Evolutionary conservation across 495 filamentous ascomycete species (phyloP).

Genomic region (Podospora bellae-mahoneyi): DNA sequence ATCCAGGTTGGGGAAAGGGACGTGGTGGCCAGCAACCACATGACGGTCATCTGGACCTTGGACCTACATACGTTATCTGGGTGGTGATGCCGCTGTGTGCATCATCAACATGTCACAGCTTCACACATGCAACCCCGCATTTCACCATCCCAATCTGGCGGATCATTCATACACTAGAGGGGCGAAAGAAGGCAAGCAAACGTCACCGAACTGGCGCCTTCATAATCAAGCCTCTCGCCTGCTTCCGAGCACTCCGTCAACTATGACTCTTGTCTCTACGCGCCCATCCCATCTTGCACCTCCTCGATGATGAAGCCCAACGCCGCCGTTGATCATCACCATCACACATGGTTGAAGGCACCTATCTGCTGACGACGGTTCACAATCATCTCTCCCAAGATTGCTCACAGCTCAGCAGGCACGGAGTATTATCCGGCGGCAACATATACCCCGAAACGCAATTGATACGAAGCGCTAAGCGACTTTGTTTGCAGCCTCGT

Average conservation of each 20-base stretch:
- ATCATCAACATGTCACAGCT: neutral
- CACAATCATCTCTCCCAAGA: neutral
- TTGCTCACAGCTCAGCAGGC: neutral
- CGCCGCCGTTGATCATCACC: neutral
- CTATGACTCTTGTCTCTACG: neutral
- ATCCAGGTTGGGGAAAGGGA: slow-evolving; percentile 6
- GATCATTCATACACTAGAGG: neutral
- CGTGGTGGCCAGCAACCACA: neutral
- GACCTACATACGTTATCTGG: neutral
- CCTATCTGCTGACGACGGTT: neutral
- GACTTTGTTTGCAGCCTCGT: neutral
- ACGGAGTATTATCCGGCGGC: neutral
- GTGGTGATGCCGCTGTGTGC: neutral
- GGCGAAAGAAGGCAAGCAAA: slow-evolving; percentile 8
- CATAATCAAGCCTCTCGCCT: neutral
- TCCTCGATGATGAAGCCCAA: neutral
- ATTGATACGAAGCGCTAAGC: neutral
- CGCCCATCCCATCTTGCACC: neutral
- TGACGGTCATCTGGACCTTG: neutral
- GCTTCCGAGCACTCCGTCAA: neutral
- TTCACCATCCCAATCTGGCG: neutral
- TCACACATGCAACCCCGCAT: slow-evolving; percentile 6
- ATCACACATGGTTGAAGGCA: neutral
- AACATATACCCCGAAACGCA: neutral
- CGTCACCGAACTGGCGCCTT: neutral